Conservation (phyloP, 2,329 filamentous ascomycete species). For the Claviceps sp. region DNA sequence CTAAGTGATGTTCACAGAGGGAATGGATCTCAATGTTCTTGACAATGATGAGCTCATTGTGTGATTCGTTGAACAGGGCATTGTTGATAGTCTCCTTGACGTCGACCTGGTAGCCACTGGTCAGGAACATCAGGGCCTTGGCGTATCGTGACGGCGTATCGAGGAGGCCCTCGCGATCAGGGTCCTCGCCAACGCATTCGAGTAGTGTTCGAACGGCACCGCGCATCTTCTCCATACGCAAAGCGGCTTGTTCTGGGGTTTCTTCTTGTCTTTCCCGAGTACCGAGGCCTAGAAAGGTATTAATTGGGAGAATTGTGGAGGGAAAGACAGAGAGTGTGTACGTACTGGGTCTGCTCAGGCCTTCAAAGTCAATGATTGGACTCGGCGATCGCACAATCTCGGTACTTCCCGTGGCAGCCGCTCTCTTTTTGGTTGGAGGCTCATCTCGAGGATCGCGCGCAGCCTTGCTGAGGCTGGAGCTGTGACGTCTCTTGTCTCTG, state of each 20-base stretch:
- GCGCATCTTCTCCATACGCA: slow-evolving; percentile 43
- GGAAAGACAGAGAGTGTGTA: slow-evolving; percentile 1
- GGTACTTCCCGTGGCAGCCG: slow-evolving; percentile 8
- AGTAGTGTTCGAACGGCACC: slow-evolving; percentile 52
- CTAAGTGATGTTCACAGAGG: slow-evolving; percentile 92
- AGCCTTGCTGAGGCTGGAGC: slow-evolving; percentile 45
- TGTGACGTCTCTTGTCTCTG: slow-evolving; percentile 33
- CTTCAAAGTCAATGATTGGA: slow-evolving; percentile 48
- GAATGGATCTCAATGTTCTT: slow-evolving; percentile 95
- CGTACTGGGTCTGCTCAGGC: slow-evolving; percentile 45
- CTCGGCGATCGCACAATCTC: slow-evolving; percentile 24
- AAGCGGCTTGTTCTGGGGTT: slow-evolving; percentile 26
- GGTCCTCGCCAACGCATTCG: slow-evolving; percentile 57
- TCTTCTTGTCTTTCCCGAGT: slow-evolving; percentile 52
- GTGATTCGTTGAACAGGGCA: slow-evolving; percentile 90
- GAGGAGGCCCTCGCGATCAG: slow-evolving; percentile 49
- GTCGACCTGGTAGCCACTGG: slow-evolving; percentile 93
- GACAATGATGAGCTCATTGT: slow-evolving; percentile 94
- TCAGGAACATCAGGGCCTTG: slow-evolving; percentile 91
- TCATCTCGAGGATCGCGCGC: slow-evolving; percentile 48
- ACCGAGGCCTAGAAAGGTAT: slow-evolving; percentile 34
- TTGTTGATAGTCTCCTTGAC: slow-evolving; percentile 82
- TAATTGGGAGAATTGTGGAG: background rate
- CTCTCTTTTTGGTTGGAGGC: slow-evolving; percentile 27
- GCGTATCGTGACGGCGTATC: slow-evolving; percentile 76